A percentile compares a stretch with the other conserved stretches of the same genome.
Evolutionary conservation across 75 land plant genomes (phyloP).

Genomic region (Cupressus sempervirens): DNA sequence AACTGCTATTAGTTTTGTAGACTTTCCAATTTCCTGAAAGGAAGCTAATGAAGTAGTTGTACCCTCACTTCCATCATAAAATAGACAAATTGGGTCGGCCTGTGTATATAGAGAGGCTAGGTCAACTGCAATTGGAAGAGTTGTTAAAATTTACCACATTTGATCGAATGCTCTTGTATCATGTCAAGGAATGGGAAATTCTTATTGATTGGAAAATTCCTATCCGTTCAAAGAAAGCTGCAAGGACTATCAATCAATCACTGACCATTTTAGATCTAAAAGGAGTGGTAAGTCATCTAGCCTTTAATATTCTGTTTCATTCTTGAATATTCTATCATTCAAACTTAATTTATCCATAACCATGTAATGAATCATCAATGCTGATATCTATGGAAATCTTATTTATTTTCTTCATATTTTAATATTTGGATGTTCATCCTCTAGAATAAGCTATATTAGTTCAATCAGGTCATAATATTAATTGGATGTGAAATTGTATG

Average conservation of each 20-base stretch:
- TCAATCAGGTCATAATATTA: not conserved
- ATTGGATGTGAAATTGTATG: not conserved
- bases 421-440: not conserved
- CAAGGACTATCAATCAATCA: constrained; percentile 20
- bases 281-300: constrained; percentile 30
- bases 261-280: constrained; percentile 39
- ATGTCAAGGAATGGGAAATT: constrained; percentile 38
- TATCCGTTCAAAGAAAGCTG: constrained; percentile 39
- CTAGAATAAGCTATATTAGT: not conserved
- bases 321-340: not conserved
- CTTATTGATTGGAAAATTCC: constrained; percentile 35
- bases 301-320: not conserved
- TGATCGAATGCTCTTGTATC: constrained; percentile 37
- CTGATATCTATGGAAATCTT: not conserved
- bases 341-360: not conserved
- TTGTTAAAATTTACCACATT: constrained; percentile 26
- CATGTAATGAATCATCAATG: not conserved
- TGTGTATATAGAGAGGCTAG: constrained; percentile 34
- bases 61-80: constrained; percentile 46
- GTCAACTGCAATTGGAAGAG: constrained; percentile 39
- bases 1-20: constrained; percentile 17
- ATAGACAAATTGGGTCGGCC: constrained; percentile 39
- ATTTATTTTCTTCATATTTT: not conserved
- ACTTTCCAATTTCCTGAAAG: constrained; percentile 45
- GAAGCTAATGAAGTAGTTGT: constrained; percentile 27